Conservation (phyloP, 306 rosid species). For the Citrullus colocynthis region DNA sequence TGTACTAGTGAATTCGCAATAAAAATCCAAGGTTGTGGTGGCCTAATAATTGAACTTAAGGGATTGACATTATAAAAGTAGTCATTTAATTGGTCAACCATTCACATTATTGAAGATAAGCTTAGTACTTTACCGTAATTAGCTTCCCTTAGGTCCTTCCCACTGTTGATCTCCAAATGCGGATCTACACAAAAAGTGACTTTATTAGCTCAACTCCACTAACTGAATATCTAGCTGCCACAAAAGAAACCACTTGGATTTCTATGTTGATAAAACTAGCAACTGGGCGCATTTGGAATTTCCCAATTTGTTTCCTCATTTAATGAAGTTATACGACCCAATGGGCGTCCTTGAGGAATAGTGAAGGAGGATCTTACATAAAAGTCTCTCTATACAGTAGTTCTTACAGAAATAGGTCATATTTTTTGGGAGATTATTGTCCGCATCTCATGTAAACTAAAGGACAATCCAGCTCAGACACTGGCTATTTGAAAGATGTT, state of each 20-base stretch:
- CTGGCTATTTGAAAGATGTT: neutral
- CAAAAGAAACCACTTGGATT: neutral
- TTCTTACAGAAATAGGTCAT: neutral
- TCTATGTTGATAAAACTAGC: neutral
- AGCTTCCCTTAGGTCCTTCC: neutral
- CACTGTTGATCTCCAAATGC: neutral
- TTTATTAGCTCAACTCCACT: constrained; percentile 4
- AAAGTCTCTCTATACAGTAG: neutral
- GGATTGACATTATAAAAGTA: neutral
- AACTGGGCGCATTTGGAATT: neutral
- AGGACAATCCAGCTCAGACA: neutral
- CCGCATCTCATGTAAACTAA: neutral
- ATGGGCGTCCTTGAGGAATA: neutral
- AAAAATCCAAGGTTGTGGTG: neutral
- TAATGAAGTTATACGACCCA: neutral
- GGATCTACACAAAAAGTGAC: neutral
- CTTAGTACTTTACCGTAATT: constrained; percentile 4
- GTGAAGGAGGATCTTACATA: neutral
- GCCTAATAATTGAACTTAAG: neutral
- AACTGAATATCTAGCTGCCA: neutral
- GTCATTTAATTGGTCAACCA: neutral
- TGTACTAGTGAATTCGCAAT: neutral
- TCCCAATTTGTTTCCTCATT: neutral
- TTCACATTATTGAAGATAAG: neutral
- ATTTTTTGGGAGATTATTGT: neutral